These are phyloP conservation scores for Colletotrichum gloeosporioides DNA, from an alignment of 2,329 filamentous ascomycete species.

Conservation along the genomic window DNA sequence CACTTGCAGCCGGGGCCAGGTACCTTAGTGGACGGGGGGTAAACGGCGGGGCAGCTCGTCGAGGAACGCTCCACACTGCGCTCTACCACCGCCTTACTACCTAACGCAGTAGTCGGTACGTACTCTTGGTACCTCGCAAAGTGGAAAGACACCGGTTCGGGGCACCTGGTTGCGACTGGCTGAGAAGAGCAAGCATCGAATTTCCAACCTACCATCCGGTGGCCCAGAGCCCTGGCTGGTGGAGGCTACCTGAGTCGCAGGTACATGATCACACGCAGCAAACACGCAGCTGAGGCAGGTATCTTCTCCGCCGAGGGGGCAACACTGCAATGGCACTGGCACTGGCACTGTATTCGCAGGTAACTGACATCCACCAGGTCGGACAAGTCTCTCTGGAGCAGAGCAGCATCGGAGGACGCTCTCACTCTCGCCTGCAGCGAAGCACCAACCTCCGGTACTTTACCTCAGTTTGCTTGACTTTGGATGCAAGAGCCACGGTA, in stretches of 20 bases:
- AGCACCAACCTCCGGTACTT: not conserved
- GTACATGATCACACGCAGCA: constrained; percentile 15
- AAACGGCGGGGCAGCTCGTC: not conserved
- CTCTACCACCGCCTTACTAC: not conserved
- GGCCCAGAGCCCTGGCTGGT: not conserved
- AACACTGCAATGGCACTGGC: not conserved
- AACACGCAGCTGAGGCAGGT: not conserved
- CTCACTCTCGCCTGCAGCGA: not conserved
- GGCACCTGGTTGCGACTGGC: constrained; percentile 10
- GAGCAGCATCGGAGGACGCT: not conserved
- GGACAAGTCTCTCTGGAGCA: not conserved
- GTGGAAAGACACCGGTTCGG: constrained; percentile 4
- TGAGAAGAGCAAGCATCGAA: constrained; percentile 4
- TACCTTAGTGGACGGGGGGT: not conserved
- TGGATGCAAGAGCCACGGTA: not conserved
- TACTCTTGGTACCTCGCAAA: not conserved
- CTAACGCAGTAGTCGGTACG: not conserved
- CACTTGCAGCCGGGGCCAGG: not conserved
- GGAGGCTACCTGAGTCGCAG: constrained; percentile 15
- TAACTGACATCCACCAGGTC: not conserved
- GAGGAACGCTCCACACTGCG: not conserved
- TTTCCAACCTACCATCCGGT: constrained; percentile 17
- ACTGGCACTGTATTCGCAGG: not conserved
- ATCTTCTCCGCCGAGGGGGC: not conserved
- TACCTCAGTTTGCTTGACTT: not conserved